Evolutionary conservation across 352 stramenopile genomes (phyloP), one percentile per base, ranked within the genome.

Genomic region (Albugo laibachii): DNA sequence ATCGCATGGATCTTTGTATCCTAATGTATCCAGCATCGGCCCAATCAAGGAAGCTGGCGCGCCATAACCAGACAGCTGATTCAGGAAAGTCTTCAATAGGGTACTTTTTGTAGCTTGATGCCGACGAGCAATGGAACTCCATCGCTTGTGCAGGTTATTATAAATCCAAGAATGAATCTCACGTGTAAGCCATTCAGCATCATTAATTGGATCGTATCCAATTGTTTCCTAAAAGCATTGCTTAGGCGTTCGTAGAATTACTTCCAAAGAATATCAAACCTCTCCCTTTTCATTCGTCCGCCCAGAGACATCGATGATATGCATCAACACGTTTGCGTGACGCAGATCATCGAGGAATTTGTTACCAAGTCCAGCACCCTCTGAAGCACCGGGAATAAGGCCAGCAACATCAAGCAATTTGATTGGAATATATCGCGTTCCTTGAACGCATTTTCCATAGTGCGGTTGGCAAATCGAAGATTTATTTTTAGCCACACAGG

Each of bases 351-450:
- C 86, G 13, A 98, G 71, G 63, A 99, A 99, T 60, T 99, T 92
- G 68, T 99, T 99, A 14, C 96, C 96, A 0, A 99, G 69, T 0
- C 96, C 96, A 16, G 87, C 83, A 20, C 91, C 91, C 35, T 97
- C 71, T 0, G 77, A 94, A 0, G 80, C 80, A 3, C 78, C 78
- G 0, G 78, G 75, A 43, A 92, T 86, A 6, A 92, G 52, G 0
- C 78, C 78, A 0, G 78, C 78, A 6, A 92, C 71, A 52, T 92
- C 78, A 43, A 92, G 60, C 21, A 92, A 55, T 63, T 88, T 88
- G 14, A 92, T 72, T 5, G 78, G 75, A 41, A 92, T 70, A 58
- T 86, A 65, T 24, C 76, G 75, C 47, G 69, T 66, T 40, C 78
- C 73, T 41, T 78, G 56, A 11, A 81, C 67, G 58, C 78, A 92